Percentiles rank a stretch among this genome's conserved stretches.
Conservation (phyloP, 805 yeast genomes). For the Saccharomycopsis sp. region DNA sequence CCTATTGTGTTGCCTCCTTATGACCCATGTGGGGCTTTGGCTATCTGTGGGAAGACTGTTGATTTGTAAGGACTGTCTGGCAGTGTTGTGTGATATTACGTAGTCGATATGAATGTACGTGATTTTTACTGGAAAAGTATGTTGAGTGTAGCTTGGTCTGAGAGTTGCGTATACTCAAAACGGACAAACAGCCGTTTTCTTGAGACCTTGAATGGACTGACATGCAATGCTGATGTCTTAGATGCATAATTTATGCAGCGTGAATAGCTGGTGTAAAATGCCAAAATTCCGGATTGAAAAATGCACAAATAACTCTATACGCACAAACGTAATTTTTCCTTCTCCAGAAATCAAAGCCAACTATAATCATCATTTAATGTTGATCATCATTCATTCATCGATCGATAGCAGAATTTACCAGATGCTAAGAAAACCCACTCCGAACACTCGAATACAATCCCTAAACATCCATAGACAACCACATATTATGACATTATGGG, state of each 20-base stretch:
- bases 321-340: background rate
- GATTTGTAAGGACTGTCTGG: background rate
- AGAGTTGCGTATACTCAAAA: too few species aligned
- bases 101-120: background rate
- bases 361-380: background rate
- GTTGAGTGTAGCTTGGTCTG: too few species aligned
- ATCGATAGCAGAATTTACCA: too few species aligned
- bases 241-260: too few species aligned
- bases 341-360: background rate
- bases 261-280: too few species aligned
- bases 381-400: too few species aligned
- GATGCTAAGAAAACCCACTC: too few species aligned
- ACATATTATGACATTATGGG: background rate
- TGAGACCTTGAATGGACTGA: too few species aligned
- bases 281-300: background rate
- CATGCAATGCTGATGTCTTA: too few species aligned
- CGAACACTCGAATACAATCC: too few species aligned
- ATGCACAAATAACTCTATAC: background rate
- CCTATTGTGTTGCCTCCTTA: conserved; percentile 63
- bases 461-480: background rate
- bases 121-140: too few species aligned
- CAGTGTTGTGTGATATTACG: background rate
- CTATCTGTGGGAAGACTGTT: conserved; percentile 26
- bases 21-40: conserved; percentile 78
- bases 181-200: too few species aligned